Conservation (phyloP, 495 filamentous ascomycete species). For the Sabuloglossum arenarium region DNA sequence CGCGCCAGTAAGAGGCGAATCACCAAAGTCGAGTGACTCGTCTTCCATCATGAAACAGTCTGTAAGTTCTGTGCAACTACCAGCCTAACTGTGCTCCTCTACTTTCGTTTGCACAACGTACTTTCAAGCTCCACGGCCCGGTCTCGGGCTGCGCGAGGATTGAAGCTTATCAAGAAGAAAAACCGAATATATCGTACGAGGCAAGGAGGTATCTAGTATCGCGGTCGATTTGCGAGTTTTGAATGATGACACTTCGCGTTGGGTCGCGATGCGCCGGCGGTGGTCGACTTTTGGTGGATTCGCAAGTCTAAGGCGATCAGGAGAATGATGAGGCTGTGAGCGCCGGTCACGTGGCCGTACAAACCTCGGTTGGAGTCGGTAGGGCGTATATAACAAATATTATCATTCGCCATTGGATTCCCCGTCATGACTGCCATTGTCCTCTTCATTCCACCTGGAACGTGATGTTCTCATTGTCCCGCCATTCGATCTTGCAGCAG, state of each 20-base stretch:
- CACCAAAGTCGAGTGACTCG: conserved; percentile 27
- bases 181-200: no score
- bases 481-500: conserved; percentile 27
- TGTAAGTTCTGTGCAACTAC: not conserved
- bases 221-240: not conserved
- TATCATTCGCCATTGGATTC: not conserved
- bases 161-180: no score
- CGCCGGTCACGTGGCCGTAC: not conserved
- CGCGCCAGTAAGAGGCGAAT: conserved; percentile 24
- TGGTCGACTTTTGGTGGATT: not conserved
- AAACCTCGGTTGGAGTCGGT: not conserved
- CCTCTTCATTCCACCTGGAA: not conserved
- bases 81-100: not conserved
- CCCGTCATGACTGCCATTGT: not conserved
- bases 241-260: not conserved
- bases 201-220: no score
- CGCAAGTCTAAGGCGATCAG: not conserved
- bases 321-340: not conserved
- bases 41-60: conserved; percentile 28
- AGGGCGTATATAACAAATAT: not conserved
- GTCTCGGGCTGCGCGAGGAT: no score
- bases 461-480: conserved; percentile 17
- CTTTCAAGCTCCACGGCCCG: no score
- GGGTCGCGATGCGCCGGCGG: not conserved
- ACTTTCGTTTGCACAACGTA: not conserved